Conservation (phyloP, 768 basidiomycete genomes). For the Hemileccinum impolitum region DNA sequence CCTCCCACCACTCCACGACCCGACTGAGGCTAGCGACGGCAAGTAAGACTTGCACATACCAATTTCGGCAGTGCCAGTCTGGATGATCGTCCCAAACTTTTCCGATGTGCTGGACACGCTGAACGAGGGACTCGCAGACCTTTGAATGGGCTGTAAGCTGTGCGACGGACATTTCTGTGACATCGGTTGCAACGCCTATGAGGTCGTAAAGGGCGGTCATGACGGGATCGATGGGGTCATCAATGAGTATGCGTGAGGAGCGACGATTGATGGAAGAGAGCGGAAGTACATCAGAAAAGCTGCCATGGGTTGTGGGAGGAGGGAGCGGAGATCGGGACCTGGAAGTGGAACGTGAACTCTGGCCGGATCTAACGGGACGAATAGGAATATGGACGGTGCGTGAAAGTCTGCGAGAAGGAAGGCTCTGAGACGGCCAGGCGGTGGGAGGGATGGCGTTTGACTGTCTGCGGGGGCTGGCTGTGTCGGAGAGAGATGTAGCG, state of each 20-base stretch:
- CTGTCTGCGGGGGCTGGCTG: constrained; percentile 63
- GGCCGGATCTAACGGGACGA: constrained; percentile 64
- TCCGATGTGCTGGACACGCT: constrained; percentile 87
- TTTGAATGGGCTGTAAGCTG: constrained; percentile 86
- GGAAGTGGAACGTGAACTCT: constrained; percentile 91
- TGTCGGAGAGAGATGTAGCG: constrained; percentile 58
- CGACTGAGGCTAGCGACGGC: constrained; percentile 94
- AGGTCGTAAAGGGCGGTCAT: constrained; percentile 88
- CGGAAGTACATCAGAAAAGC: constrained; percentile 55
- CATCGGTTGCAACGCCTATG: constrained; percentile 90
- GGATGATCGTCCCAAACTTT: constrained; percentile 97
- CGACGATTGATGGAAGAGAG: constrained; percentile 58
- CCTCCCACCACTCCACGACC: constrained; percentile 99
- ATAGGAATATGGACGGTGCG: constrained; percentile 77
- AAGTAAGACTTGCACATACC: constrained; percentile 96
- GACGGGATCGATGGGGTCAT: constrained; percentile 86
- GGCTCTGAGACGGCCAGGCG: constrained; percentile 53
- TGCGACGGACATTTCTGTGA: constrained; percentile 83
- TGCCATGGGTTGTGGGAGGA: constrained; percentile 57
- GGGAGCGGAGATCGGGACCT: constrained; percentile 93
- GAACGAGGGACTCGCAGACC: constrained; percentile 80
- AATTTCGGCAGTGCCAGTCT: constrained; percentile 95
- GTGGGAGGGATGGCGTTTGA: constrained; percentile 45
- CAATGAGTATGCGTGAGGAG: constrained; percentile 77
- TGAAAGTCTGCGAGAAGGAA: constrained; percentile 77